These are phyloP conservation scores for Penicillium sp. DNA, from an alignment of 2,329 filamentous ascomycete species.

Conservation along the genomic window DNA sequence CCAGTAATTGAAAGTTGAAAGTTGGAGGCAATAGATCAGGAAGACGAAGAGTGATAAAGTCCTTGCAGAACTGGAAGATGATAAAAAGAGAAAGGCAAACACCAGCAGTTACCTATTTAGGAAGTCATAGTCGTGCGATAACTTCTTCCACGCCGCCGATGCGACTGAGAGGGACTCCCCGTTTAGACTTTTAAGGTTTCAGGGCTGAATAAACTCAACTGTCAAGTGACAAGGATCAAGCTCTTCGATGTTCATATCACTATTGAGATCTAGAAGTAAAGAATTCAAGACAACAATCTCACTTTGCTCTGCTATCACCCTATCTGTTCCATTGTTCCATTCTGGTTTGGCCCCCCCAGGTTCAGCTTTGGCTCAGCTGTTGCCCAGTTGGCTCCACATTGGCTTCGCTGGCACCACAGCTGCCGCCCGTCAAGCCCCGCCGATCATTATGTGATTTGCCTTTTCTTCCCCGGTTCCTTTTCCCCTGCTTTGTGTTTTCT, in stretches of 20 bases:
- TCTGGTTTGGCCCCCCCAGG: background rate
- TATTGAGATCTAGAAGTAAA: background rate
- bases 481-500: background rate
- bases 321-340: background rate
- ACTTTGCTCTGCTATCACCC: background rate
- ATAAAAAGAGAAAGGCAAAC: background rate
- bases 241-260: background rate
- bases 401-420: background rate
- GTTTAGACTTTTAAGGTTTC: background rate
- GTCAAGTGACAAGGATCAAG: background rate
- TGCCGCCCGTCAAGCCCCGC: background rate
- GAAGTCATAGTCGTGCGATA: background rate
- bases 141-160: too few relatives aligned
- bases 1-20: background rate
- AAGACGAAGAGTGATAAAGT: background rate
- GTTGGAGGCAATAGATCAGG: background rate
- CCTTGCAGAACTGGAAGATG: background rate
- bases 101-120: background rate
- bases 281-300: background rate
- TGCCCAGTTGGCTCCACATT: background rate
- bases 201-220: constrained; percentile 1
- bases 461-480: background rate
- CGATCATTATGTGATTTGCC: constrained; percentile 4
- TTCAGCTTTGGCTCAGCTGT: background rate
- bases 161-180: background rate